Base-by-base conservation (phyloP, 257 asterid species). In the Scutellaria minor region DNA sequence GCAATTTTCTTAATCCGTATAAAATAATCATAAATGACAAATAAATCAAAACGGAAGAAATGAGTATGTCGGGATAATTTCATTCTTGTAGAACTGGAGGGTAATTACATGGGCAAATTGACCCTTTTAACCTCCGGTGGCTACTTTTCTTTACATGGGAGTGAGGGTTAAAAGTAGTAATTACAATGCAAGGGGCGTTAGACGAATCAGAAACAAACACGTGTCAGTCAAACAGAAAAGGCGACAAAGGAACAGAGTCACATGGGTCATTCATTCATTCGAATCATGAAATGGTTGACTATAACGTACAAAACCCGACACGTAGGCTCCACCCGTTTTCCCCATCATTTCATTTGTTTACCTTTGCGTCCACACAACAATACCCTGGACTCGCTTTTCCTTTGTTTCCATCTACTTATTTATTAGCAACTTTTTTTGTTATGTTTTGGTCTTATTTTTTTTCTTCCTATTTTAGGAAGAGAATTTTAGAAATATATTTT, bases 241-340 rank as follows among this genome's bases (percentile, higher is more conserved):
- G 85, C 88, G 88, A 87, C 92, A 87, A 75, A 79, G 80, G 75
- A 75, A 78, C 88, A 75, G 14, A 51, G 42, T 77, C 89, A 88
- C 89, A 59, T 84, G 91, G 74, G 53, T 62, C 57, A 54, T 39
- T 54, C 45, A 58, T 67, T 42, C 59, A 79, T 79, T 55, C 62
- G 82, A 63, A 73, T 77, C 74, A 68, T 78, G 60, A 24, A 63
- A 73, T 9, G 35, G 83, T 78, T 79, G 82, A 77, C 80, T 47
- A 27, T 67, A 66, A 78, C 80, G 57, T 27, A 56, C 60, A 14
- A 39, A 57, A 46, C 77, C 80, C 77, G 78, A 81, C 88, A 87
- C 6, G 41, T 60, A 5, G 88, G 77, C 20, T 80, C 88, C 76
- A 66, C 76, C 57, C 40, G 41, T 12, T 24, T 9, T 7, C 45